Evolutionary conservation across 371 early-diverging fungal species (phyloP).

Genomic region (Choanephora cucurbitarum): DNA sequence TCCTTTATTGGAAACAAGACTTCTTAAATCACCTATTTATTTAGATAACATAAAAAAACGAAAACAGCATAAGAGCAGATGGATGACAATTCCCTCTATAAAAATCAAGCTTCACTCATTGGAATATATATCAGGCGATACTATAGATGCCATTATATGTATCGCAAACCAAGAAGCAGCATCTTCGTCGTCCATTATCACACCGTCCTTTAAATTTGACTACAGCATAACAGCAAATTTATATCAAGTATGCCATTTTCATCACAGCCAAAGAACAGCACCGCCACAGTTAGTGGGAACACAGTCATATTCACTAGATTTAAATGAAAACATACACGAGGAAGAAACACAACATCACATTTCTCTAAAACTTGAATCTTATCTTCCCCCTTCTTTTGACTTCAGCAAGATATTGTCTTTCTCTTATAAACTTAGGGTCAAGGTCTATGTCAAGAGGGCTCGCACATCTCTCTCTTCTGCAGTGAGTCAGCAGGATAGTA

Average conservation of each 20-base stretch:
- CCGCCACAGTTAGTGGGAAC: conserved; percentile 1
- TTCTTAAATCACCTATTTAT: conserved; percentile 9
- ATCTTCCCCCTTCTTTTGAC: conserved; percentile 15
- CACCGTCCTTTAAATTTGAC: not conserved
- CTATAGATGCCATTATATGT: conserved; percentile 9
- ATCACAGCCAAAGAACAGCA: conserved; percentile 2
- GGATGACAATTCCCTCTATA: not conserved
- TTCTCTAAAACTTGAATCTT: not conserved
- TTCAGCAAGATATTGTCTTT: conserved; percentile 16
- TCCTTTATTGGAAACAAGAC: conserved; percentile 11
- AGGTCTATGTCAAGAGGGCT: conserved; percentile 6
- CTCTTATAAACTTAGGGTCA: conserved; percentile 13
- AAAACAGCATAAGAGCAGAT: not conserved
- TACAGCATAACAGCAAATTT: conserved; percentile 7
- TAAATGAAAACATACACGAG: not conserved
- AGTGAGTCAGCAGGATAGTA: not conserved
- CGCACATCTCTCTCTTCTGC: not conserved
- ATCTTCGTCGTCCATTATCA: not conserved
- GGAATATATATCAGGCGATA: conserved; percentile 15
- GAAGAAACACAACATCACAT: not conserved
- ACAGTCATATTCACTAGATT: conserved; percentile 2
- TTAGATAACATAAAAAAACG: not conserved
- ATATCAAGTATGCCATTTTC: conserved; percentile 15
- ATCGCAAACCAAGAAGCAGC: not conserved
- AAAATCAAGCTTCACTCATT: conserved; percentile 7